These are phyloP conservation scores for Ceraceosorus guamensis DNA, from an alignment of 1,284 basidiomycete species.

Conservation along the genomic window DNA sequence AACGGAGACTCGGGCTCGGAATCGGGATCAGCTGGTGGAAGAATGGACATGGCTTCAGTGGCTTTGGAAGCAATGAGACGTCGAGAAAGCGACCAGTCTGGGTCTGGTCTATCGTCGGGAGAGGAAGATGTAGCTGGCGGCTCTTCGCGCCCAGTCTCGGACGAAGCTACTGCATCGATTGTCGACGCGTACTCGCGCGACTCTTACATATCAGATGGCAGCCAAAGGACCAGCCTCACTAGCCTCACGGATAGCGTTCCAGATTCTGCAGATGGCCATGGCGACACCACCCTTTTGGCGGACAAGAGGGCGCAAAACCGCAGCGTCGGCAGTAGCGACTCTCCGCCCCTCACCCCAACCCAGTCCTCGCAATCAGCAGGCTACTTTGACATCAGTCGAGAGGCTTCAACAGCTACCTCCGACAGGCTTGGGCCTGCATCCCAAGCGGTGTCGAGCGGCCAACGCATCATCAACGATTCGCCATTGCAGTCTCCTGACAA, in stretches of 20 bases:
- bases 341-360: slow-evolving; percentile 30
- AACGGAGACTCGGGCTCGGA: neutral
- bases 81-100: slow-evolving; percentile 4
- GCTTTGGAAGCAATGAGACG: neutral
- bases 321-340: slow-evolving; percentile 3
- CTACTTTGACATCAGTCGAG: slow-evolving; percentile 15
- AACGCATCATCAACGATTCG: neutral
- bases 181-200: slow-evolving; percentile 35
- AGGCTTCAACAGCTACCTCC: neutral
- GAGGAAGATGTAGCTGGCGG: slow-evolving; percentile 2
- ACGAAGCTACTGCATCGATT: slow-evolving; percentile 34
- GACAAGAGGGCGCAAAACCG: neutral
- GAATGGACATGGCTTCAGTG: slow-evolving; percentile 1
- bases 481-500: neutral
- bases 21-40: neutral
- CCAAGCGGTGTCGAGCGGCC: neutral
- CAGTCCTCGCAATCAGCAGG: slow-evolving; percentile 11
- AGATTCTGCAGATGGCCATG: neutral
- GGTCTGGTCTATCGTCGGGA: slow-evolving; percentile 7
- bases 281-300: neutral
- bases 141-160: slow-evolving; percentile 21
- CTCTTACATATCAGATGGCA: slow-evolving; percentile 32
- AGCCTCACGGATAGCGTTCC: slow-evolving; percentile 18
- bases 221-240: slow-evolving; percentile 33
- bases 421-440: no score